Conservation (phyloP, 805 yeast genomes). For the Alloascoidea africana region DNA sequence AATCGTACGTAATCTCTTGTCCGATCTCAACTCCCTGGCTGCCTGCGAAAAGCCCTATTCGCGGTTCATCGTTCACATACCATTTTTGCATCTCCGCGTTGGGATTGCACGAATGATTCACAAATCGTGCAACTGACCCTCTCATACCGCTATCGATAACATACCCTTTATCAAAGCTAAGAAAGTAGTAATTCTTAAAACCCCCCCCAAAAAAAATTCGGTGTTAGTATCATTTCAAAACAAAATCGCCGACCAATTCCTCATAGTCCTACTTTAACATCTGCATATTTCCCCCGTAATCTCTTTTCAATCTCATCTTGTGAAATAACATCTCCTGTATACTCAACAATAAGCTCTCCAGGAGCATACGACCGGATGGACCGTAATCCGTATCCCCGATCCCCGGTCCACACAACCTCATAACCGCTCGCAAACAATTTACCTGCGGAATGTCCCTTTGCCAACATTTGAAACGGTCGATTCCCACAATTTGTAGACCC, state of each 20-base stretch:
- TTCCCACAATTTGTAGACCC: constrained; percentile 21
- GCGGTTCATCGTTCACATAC: constrained; percentile 26
- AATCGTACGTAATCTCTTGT: constrained; percentile 32
- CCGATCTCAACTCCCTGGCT: constrained; percentile 21
- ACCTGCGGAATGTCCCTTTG: constrained; percentile 7
- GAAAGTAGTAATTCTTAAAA: constrained; percentile 21
- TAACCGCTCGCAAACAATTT: constrained; percentile 14
- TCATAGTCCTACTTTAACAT: constrained; percentile 7
- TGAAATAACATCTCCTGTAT: constrained; percentile 32
- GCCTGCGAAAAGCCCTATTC: constrained; percentile 30
- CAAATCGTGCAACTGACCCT: constrained; percentile 34
- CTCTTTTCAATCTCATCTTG: constrained; percentile 23
- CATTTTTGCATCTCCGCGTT: constrained; percentile 34
- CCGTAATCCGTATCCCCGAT: constrained; percentile 27
- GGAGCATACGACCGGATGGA: constrained; percentile 22
- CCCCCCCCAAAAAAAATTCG: too few species aligned
- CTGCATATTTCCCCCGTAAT: constrained; percentile 18
- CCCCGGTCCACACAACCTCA: constrained; percentile 18
- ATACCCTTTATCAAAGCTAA: constrained; percentile 25
- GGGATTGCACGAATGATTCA: constrained; percentile 34
- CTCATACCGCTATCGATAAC: constrained; percentile 28
- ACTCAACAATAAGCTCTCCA: constrained; percentile 27
- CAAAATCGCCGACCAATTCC: neutral
- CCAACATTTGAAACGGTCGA: constrained; percentile 17
- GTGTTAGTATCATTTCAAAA: neutral